Percentiles rank a stretch among this genome's conserved stretches.
Conservation (phyloP, 108 stramenopile genomes). For the Conticribra guillardii region DNA sequence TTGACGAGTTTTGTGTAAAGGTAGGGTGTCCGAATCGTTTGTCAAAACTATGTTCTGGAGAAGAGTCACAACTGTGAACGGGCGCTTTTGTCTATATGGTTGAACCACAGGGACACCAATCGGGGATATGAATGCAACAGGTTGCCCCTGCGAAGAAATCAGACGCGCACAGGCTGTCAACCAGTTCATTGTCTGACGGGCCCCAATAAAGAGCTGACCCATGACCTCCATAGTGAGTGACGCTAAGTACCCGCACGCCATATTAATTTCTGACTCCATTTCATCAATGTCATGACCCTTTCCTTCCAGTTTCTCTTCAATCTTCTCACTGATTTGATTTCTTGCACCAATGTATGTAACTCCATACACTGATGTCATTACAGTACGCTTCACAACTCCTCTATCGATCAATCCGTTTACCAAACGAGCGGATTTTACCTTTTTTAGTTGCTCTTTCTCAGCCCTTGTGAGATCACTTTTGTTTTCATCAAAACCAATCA, state of each 20-base stretch:
- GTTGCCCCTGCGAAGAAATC: slow-evolving; percentile 88
- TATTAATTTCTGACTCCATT: slow-evolving; percentile 82
- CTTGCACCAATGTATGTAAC: slow-evolving; percentile 98
- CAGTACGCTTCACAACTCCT: slow-evolving; percentile 99
- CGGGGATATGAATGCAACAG: slow-evolving; percentile 98
- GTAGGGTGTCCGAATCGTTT: slow-evolving; percentile 85
- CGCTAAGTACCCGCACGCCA: slow-evolving; percentile 91
- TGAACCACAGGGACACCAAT: slow-evolving; percentile 97
- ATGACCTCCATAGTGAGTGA: slow-evolving; percentile 92
- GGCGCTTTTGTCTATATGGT: slow-evolving; percentile 88
- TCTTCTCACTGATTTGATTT: slow-evolving; percentile 94
- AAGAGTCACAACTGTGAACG: slow-evolving; percentile 87
- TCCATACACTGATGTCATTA: slow-evolving; percentile 99
- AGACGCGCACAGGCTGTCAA: slow-evolving; percentile 86
- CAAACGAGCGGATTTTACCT: slow-evolving; percentile 75
- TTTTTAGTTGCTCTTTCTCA: slow-evolving; percentile 61
- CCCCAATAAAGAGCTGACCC: slow-evolving; percentile 94
- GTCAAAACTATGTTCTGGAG: slow-evolving; percentile 87
- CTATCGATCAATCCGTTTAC: slow-evolving; percentile 92
- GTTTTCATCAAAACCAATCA: slow-evolving; percentile 64
- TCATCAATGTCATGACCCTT: slow-evolving; percentile 83
- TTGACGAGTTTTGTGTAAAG: slow-evolving; percentile 86
- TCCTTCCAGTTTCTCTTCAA: slow-evolving; percentile 82
- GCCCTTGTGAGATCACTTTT: slow-evolving; percentile 60
- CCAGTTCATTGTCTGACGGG: slow-evolving; percentile 98